A percentile compares a stretch with the other conserved stretches of the same genome.
Evolutionary conservation across 2,329 filamentous ascomycete species (phyloP).

Genomic region (Aciculosporium take): DNA sequence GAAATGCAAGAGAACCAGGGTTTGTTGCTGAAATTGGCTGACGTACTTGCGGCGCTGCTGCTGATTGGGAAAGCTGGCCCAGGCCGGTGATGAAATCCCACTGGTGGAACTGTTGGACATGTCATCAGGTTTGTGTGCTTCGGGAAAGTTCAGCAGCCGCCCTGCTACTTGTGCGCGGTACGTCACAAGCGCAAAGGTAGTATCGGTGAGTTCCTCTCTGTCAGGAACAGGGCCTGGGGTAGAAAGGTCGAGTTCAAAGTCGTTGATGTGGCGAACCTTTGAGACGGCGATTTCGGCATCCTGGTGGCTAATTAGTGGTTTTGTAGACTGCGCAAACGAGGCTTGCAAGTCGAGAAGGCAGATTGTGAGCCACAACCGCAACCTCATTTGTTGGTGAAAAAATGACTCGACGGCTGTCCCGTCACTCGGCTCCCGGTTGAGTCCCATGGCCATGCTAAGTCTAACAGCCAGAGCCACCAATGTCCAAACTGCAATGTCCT

Average conservation of each 20-base stretch:
- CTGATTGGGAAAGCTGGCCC: neutral
- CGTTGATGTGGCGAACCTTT: conserved; percentile 6
- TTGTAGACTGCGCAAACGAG: conserved; percentile 3
- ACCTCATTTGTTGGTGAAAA: conserved; percentile 7
- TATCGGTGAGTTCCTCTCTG: conserved; percentile 7
- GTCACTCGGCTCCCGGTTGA: neutral
- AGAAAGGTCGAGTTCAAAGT: conserved; percentile 5
- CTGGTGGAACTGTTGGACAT: neutral
- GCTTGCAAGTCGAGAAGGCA: conserved; percentile 7
- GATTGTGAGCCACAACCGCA: conserved; percentile 7
- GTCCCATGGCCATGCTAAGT: conserved; percentile 4
- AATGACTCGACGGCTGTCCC: conserved; percentile 1
- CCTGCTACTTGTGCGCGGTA: conserved; percentile 4
- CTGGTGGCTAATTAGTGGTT: conserved; percentile 4
- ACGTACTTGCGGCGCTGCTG: conserved; percentile 1
- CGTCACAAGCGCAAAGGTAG: conserved; percentile 6
- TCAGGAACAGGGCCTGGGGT: conserved; percentile 2
- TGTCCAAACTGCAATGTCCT: conserved; percentile 6
- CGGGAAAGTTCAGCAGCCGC: conserved; percentile 2
- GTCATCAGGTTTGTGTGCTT: neutral
- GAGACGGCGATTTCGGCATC: conserved; percentile 1
- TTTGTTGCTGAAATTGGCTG: conserved; percentile 4
- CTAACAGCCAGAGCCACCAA: conserved; percentile 5
- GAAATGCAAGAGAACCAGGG: conserved; percentile 5
- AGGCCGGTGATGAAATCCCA: neutral